Evolutionary conservation across 495 filamentous ascomycete species (phyloP).

Genomic region (Aspergillus hancockii): DNA sequence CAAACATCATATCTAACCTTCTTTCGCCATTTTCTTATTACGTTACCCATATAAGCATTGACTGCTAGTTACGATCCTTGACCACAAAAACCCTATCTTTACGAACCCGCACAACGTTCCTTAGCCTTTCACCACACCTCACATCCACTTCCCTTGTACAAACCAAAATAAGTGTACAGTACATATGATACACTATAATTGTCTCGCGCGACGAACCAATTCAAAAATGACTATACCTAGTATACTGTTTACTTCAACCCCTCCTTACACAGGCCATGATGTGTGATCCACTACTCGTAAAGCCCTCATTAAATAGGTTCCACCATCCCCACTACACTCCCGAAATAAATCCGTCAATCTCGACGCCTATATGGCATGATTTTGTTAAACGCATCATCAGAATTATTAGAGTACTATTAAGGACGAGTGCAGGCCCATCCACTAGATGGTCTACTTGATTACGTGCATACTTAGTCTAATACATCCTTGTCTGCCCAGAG

Average conservation of each 20-base stretch:
- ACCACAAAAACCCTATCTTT: background rate
- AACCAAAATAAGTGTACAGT: background rate
- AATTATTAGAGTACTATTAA: background rate
- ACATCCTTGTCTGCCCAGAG: background rate
- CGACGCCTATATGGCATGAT: background rate
- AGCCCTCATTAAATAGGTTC: background rate
- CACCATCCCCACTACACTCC: background rate
- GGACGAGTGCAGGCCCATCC: background rate
- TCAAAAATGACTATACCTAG: background rate
- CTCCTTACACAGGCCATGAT: background rate
- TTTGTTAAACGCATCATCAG: background rate
- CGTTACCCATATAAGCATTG: background rate
- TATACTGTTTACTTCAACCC: background rate
- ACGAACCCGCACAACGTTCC: background rate
- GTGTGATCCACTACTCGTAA: background rate
- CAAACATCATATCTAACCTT: slow-evolving; percentile 3
- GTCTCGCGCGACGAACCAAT: background rate
- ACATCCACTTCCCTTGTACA: background rate
- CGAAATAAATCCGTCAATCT: background rate
- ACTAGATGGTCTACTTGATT: background rate
- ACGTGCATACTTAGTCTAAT: background rate
- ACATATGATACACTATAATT: background rate
- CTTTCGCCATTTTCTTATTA: background rate
- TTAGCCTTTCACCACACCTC: background rate
- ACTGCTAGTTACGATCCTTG: background rate